Percentiles rank a stretch among this genome's conserved stretches.
phyloP scores from a whole-genome alignment of 805 yeast genomes.

The Yarrowia deformans region DNA sequence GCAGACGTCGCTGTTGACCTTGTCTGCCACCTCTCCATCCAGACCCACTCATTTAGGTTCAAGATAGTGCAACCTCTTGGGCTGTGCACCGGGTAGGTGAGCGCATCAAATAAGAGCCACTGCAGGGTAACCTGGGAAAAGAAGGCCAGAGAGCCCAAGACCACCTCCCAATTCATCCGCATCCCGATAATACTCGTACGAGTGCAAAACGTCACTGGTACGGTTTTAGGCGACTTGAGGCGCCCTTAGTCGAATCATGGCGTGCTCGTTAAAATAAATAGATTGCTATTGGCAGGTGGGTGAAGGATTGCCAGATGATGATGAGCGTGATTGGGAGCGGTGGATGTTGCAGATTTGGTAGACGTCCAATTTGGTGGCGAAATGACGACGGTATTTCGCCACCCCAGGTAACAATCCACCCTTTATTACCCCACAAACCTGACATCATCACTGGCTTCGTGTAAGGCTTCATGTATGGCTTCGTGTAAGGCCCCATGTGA shows the following conservation, averaged over 20 bases:
- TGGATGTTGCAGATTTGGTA: too few relatives aligned
- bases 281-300: neutral
- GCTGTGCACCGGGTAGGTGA: conserved; percentile 39
- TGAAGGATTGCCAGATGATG: too few relatives aligned
- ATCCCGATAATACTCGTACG: neutral
- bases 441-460: too few relatives aligned
- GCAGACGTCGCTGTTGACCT: too few relatives aligned
- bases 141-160: neutral
- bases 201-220: too few relatives aligned
- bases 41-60: conserved; percentile 25
- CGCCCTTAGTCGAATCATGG: neutral
- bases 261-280: neutral
- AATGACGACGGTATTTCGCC: neutral
- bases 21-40: neutral
- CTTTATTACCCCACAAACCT: neutral
- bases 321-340: too few relatives aligned
- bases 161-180: too few relatives aligned
- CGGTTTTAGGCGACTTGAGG: too few relatives aligned
- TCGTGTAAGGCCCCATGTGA: neutral
- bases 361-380: too few relatives aligned
- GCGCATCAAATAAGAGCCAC: conserved; percentile 31
- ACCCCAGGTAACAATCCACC: neutral
- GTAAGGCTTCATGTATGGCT: neutral
- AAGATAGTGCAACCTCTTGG: conserved; percentile 31
- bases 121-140: neutral